Percentiles rank a stretch among this genome's conserved stretches.
phyloP scores from a whole-genome alignment of 345 rosid genomes.

The Brassica nigra region DNA sequence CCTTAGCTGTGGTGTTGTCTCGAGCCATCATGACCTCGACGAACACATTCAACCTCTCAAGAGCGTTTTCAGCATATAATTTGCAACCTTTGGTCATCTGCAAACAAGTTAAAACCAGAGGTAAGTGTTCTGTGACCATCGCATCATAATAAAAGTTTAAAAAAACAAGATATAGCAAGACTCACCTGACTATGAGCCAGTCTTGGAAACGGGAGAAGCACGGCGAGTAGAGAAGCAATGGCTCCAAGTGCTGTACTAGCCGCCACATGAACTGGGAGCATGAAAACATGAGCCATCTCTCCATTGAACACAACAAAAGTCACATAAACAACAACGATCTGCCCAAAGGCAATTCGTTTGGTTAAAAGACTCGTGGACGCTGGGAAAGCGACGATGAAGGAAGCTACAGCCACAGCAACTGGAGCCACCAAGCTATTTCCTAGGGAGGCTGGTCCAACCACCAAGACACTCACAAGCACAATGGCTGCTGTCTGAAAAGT shows the following conservation, averaged over 20 bases:
- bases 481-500: constrained; percentile 50
- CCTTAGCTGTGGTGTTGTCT: constrained; percentile 48
- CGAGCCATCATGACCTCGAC: constrained; percentile 55
- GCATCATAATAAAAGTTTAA: neutral
- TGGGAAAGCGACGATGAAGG: constrained; percentile 77
- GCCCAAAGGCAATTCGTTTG: constrained; percentile 83
- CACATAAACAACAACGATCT: constrained; percentile 66
- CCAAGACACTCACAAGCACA: constrained; percentile 44
- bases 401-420: constrained; percentile 49
- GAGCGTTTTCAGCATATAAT: constrained; percentile 61
- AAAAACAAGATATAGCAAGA: neutral
- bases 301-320: constrained; percentile 54
- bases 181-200: constrained; percentile 67
- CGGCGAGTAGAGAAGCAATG: constrained; percentile 67
- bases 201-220: constrained; percentile 69
- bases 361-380: constrained; percentile 59
- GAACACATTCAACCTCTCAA: constrained; percentile 57
- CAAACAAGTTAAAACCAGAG: constrained; percentile 17
- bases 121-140: constrained; percentile 18
- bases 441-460: constrained; percentile 55
- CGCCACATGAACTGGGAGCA: constrained; percentile 66
- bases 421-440: constrained; percentile 50
- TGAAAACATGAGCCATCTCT: constrained; percentile 38
- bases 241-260: constrained; percentile 74
- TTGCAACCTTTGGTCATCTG: constrained; percentile 53